Conservation (phyloP, 768 basidiomycete species). For the Boletus huronensis region DNA sequence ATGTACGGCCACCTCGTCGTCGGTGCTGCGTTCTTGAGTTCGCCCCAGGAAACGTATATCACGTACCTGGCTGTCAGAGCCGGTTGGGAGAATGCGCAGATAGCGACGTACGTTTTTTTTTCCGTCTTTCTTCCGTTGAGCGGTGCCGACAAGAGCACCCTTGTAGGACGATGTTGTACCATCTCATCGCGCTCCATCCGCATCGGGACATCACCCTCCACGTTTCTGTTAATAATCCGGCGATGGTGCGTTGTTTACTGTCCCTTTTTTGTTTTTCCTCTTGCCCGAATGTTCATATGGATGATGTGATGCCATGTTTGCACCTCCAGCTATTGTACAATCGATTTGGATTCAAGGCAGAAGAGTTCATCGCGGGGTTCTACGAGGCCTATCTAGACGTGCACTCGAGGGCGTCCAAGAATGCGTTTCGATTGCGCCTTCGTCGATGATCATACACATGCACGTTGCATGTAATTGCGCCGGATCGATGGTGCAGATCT, state of each 20-base stretch:
- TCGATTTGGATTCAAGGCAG: conserved; percentile 83
- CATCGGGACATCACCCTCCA: conserved; percentile 77
- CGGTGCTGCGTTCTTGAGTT: conserved; percentile 72
- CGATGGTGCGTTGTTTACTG: conserved; percentile 50
- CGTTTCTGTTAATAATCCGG: conserved; percentile 77
- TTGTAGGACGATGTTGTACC: conserved; percentile 69
- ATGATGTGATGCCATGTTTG: neutral
- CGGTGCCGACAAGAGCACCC: neutral
- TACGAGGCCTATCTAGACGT: conserved; percentile 76
- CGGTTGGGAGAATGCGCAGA: conserved; percentile 78
- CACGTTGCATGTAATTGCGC: neutral
- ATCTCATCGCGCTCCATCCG: conserved; percentile 68
- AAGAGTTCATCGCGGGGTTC: conserved; percentile 79
- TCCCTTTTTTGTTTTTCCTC: neutral
- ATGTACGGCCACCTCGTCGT: conserved; percentile 68
- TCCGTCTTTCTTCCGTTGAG: neutral
- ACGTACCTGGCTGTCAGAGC: conserved; percentile 75
- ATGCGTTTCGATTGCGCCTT: conserved; percentile 74
- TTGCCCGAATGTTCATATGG: neutral
- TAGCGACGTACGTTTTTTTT: conserved; percentile 58
- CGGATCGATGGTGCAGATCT: neutral
- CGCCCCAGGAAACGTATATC: conserved; percentile 78
- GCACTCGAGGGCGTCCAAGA: conserved; percentile 69
- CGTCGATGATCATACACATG: conserved; percentile 42
- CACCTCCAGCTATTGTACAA: conserved; percentile 66